Evolutionary conservation across 108 stramenopile species (phyloP), one percentile per base, ranked within the genome.

Genomic region (Parietichytrium sp.): DNA sequence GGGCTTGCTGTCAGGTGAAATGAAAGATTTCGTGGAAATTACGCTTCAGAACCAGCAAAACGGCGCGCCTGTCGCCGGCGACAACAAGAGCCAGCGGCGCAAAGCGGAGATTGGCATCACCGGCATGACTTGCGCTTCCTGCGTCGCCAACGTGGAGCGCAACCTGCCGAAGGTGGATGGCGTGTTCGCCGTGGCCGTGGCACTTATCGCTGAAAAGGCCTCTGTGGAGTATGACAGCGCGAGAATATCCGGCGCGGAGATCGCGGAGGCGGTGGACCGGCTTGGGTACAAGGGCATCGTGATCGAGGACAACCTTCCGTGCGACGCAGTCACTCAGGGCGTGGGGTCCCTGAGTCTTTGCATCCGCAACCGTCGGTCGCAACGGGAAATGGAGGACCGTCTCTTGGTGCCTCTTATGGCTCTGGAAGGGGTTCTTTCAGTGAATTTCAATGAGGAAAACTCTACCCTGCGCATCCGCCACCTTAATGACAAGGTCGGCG

Each of bases 51-150:
- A n/a, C n/a, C n/a, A n/a, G n/a, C n/a, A n/a, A n/a, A n/a, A n/a
- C n/a, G n/a, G n/a, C n/a, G n/a, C n/a, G n/a, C n/a, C n/a, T n/a
- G n/a, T n/a, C n/a, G n/a, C n/a, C n/a, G n/a, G n/a, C n/a, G n/a
- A n/a, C n/a, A n/a, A n/a, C n/a, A n/a, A n/a, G n/a, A n/a, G n/a
- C n/a, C n/a, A n/a, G n/a, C n/a, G 20, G 8, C 61, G 61, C 6
- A 33, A 42, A n/a, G 61, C 61, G 6, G 61, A 54, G 10, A 4
- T 81, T 12, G 25, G 78, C 27, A 48, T 83, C 18, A 23, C 47
- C 8, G 83, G 83, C 18, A 83, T 83, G 83, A 79, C 83, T 2
- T 83, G 83, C 47, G 51, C 42, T 4, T 4, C 8, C 3, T 83
- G 83, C 83, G 52, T 26, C 4, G 4, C 25, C 23, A 30, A 36